Conservation (phyloP, 2,329 filamentous ascomycete species). For the Byssochlamys sp. region DNA sequence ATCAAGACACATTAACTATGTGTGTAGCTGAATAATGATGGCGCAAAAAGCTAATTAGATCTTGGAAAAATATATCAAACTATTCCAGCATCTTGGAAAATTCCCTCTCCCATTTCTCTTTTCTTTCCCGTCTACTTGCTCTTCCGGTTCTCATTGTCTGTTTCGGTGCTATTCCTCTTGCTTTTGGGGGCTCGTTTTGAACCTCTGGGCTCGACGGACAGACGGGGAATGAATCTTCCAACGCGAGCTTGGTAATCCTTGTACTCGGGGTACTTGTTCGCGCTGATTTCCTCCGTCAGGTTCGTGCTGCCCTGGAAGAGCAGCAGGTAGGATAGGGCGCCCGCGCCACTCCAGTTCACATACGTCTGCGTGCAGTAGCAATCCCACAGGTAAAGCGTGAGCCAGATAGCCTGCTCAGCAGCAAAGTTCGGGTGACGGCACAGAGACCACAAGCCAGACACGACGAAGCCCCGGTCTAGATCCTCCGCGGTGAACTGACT, state of each 20-base stretch:
- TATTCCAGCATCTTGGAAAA: neutral
- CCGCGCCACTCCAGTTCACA: conserved; percentile 69
- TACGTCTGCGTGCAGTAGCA: conserved; percentile 62
- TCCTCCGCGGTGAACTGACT: conserved; percentile 56
- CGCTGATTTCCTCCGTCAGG: conserved; percentile 73
- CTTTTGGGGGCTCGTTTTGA: neutral
- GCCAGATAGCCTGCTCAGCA: conserved; percentile 84
- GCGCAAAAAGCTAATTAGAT: neutral
- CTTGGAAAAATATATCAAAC: neutral
- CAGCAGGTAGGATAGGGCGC: conserved; percentile 59
- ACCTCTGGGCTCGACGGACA: conserved; percentile 24
- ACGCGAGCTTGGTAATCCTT: conserved; percentile 71
- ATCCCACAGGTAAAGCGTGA: conserved; percentile 77
- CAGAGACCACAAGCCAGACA: conserved; percentile 74
- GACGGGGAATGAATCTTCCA: conserved; percentile 66
- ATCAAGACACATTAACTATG: neutral
- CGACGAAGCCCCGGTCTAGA: conserved; percentile 80
- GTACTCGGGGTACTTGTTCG: conserved; percentile 82
- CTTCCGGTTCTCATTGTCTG: neutral
- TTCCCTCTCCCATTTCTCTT: neutral
- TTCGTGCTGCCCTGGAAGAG: conserved; percentile 84
- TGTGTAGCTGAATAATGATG: neutral
- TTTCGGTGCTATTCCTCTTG: neutral
- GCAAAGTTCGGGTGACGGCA: conserved; percentile 92
- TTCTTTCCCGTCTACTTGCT: neutral